phyloP scores from a whole-genome alignment of 140 eudicot species.

The Senecio squalidus region DNA sequence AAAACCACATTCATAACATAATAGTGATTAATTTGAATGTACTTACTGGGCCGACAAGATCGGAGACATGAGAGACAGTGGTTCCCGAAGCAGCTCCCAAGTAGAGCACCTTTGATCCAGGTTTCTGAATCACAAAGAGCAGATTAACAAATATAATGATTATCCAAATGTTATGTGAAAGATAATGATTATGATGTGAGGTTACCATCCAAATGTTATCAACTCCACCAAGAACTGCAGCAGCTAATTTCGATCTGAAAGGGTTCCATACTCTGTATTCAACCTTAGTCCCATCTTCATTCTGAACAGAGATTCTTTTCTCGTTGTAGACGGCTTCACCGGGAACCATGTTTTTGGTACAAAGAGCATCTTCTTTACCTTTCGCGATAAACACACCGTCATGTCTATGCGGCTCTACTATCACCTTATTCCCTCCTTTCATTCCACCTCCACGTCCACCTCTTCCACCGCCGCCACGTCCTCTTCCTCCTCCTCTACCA shows the following conservation, averaged over 20 bases:
- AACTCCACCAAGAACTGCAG: conserved; percentile 95
- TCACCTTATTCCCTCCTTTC: conserved; percentile 71
- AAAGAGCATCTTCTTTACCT: conserved; percentile 75
- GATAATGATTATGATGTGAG: neutral
- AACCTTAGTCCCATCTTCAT: conserved; percentile 78
- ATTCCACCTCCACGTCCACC: conserved; percentile 46
- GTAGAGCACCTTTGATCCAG: conserved; percentile 76
- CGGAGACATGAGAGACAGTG: conserved; percentile 90
- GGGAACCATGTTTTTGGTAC: conserved; percentile 71
- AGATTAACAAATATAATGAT: neutral
- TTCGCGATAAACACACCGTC: conserved; percentile 72
- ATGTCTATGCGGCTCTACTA: conserved; percentile 75
- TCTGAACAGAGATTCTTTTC: conserved; percentile 76
- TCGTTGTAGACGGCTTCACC: conserved; percentile 81
- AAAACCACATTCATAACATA: neutral
- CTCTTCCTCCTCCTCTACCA: conserved; percentile 28
- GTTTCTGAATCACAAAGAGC: conserved; percentile 41
- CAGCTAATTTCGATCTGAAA: conserved; percentile 87
- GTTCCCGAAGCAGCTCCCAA: conserved; percentile 99
- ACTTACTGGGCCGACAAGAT: conserved; percentile 88
- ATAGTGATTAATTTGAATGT: neutral
- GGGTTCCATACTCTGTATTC: conserved; percentile 97
- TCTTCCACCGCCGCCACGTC: conserved; percentile 39
- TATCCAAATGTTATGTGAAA: neutral
- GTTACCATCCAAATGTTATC: conserved; percentile 87